Base-by-base conservation (phyloP, 768 basidiomycete genomes). In the Agrocybe chaxingu region DNA sequence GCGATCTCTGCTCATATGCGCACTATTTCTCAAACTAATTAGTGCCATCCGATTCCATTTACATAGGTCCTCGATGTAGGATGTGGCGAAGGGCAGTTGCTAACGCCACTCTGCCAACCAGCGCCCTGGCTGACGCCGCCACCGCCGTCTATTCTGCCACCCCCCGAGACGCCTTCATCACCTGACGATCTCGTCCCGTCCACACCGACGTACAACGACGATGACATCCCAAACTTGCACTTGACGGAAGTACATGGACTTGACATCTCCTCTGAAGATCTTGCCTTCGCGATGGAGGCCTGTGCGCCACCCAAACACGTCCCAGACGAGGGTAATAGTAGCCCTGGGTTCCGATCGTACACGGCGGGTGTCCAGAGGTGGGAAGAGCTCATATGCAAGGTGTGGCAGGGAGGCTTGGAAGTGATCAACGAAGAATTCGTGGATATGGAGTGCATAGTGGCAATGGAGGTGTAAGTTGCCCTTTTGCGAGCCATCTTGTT, bases 401-500 rank as follows among this genome's bases (percentile, higher is more conserved):
- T 95, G 2, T 94, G 87, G 86, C 72, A 84, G 39, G 92, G 92
- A 4, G 84, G 83, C 0, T 67, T 93, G 42, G 81, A 90, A 60
- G 66, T 66, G 1, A 67, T 84, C 53, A 94, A 92, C 57, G 73
- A 80, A 35, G 74, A 75, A 19, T 85, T 93, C 56, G 69, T 84
- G 16, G 75, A 72, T 46, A 68, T 78, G 2, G 82, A 90, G 54
- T 89, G 87, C 58, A 85, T 93, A 52, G 79, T 91, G 13, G 79
- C 83, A 31, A 87, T 79, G 0, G 91, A 93, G 73, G 87, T 93
- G 92, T 93, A 70, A 55, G 87, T 67, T 30, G 24, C 51, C 43
- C 42, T 38, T 16, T 24, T 24, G 24, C 32, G 51, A 40, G 48
- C 48, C 39, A 40, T 48, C 18, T 36, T 24, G 24, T 30, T 30